phyloP scores from a whole-genome alignment of 2,329 filamentous ascomycete genomes.

The Ceratocystis huliohia region DNA sequence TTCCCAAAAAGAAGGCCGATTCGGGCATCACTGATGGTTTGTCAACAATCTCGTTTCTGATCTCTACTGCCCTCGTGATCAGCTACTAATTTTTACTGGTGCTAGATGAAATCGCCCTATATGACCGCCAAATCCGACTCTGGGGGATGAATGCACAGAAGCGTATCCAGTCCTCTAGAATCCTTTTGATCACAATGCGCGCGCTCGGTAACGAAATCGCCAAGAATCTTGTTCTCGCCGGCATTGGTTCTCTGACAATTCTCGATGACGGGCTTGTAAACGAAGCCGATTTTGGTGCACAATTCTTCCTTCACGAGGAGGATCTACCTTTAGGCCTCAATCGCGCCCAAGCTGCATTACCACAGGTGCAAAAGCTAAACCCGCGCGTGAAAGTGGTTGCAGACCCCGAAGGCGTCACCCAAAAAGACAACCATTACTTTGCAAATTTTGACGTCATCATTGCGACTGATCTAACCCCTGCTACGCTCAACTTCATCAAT shows the following conservation, averaged over 20 bases:
- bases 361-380: slow-evolving; percentile 75
- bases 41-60: not conserved
- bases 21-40: slow-evolving; percentile 12
- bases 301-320: slow-evolving; percentile 62
- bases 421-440: slow-evolving; percentile 63
- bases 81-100: not conserved
- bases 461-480: slow-evolving; percentile 72
- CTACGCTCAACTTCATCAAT: slow-evolving; percentile 66
- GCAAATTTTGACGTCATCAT: slow-evolving; percentile 72
- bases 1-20: not conserved
- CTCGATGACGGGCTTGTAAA: slow-evolving; percentile 65
- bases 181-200: slow-evolving; percentile 78
- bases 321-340: slow-evolving; percentile 64
- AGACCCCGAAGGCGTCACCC: slow-evolving; percentile 53
- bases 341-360: slow-evolving; percentile 67
- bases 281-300: slow-evolving; percentile 66
- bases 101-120: slow-evolving; percentile 89
- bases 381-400: slow-evolving; percentile 68
- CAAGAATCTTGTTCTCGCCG: slow-evolving; percentile 92
- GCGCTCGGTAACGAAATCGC: slow-evolving; percentile 88
- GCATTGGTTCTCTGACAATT: slow-evolving; percentile 80
- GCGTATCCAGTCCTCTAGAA: slow-evolving; percentile 76
- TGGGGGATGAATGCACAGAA: slow-evolving; percentile 96
- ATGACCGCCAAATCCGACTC: slow-evolving; percentile 91
- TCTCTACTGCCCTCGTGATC: not conserved